Evolutionary conservation across 495 filamentous ascomycete genomes (phyloP).

Genomic region (Podospora comata): DNA sequence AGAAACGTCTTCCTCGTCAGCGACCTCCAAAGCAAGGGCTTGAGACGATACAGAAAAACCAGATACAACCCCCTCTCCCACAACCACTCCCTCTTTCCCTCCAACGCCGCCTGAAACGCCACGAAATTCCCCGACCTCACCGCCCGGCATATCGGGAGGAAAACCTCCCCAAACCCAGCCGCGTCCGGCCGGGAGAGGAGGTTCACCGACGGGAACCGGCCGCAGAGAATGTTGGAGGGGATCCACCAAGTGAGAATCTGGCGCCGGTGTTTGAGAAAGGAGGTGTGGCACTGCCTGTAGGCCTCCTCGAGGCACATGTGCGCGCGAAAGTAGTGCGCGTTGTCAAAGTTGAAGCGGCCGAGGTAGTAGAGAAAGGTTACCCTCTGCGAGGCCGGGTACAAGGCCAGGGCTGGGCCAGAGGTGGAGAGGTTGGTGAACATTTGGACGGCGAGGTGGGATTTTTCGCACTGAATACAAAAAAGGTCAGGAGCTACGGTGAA

Average conservation of each 20-base stretch:
- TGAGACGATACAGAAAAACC: slow-evolving; percentile 66
- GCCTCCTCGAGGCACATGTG: slow-evolving; percentile 70
- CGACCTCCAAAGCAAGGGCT: slow-evolving; percentile 80
- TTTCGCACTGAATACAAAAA: slow-evolving; percentile 47
- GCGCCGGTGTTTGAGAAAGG: slow-evolving; percentile 66
- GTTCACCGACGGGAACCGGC: slow-evolving; percentile 68
- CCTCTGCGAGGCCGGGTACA: slow-evolving; percentile 83
- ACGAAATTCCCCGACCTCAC: slow-evolving; percentile 76
- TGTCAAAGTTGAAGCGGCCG: slow-evolving; percentile 81
- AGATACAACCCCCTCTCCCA: slow-evolving; percentile 71
- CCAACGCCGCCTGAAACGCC: slow-evolving; percentile 65
- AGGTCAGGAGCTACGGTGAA: no score
- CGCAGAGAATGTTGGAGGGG: slow-evolving; percentile 76
- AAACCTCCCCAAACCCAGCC: slow-evolving; percentile 62
- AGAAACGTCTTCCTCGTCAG: slow-evolving; percentile 72
- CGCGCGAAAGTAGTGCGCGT: slow-evolving; percentile 73
- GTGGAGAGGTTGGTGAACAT: slow-evolving; percentile 87
- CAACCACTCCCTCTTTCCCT: slow-evolving; percentile 62
- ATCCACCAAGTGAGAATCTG: slow-evolving; percentile 83
- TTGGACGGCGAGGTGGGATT: slow-evolving; percentile 67
- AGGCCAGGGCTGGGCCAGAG: slow-evolving; percentile 69
- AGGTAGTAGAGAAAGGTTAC: slow-evolving; percentile 95
- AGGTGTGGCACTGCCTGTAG: slow-evolving; percentile 70
- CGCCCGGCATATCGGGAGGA: slow-evolving; percentile 68
- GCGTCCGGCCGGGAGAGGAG: slow-evolving; percentile 73